Percentiles rank a stretch among this genome's conserved stretches.
Evolutionary conservation across 2,329 filamentous ascomycete genomes (phyloP).

Genomic region (Mollisia scopiformis): DNA sequence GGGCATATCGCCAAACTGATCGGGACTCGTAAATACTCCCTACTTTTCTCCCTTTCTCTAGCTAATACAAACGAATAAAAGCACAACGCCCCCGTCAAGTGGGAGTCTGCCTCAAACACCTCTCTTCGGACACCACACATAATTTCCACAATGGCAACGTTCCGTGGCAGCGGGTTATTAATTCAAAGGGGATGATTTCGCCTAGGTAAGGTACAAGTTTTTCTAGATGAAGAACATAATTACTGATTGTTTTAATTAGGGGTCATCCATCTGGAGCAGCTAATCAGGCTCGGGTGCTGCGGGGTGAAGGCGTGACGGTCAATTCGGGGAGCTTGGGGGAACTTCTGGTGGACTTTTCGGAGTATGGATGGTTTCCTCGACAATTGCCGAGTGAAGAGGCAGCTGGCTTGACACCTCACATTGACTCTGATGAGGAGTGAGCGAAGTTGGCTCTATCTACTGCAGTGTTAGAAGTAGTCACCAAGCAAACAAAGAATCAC

Average conservation of each 20-base stretch:
- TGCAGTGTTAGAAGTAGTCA: background rate
- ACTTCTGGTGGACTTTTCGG: slow-evolving; percentile 38
- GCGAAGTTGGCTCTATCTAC: too few relatives aligned
- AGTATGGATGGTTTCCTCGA: slow-evolving; percentile 46
- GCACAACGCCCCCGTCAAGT: slow-evolving; percentile 81
- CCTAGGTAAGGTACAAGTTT: slow-evolving; percentile 60
- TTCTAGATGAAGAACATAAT: background rate
- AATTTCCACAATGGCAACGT: slow-evolving; percentile 77
- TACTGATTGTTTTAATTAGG: slow-evolving; percentile 21
- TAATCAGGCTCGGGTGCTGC: slow-evolving; percentile 39
- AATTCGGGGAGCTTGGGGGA: slow-evolving; percentile 37
- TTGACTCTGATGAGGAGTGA: slow-evolving; percentile 28
- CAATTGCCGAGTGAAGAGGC: slow-evolving; percentile 34
- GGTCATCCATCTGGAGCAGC: slow-evolving; percentile 37
- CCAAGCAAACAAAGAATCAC: background rate
- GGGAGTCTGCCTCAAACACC: slow-evolving; percentile 85
- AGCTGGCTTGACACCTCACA: slow-evolving; percentile 25
- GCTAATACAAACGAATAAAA: slow-evolving; percentile 36
- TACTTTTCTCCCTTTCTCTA: background rate
- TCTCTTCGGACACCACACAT: slow-evolving; percentile 56
- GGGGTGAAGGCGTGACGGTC: slow-evolving; percentile 40
- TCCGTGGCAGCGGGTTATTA: slow-evolving; percentile 94
- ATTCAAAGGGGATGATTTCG: slow-evolving; percentile 83
- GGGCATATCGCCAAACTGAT: slow-evolving; percentile 76
- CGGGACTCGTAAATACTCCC: slow-evolving; percentile 65